Evolutionary conservation across 2,329 filamentous ascomycete species (phyloP), one percentile per base, ranked within the genome.

Genomic region (Phialemoniopsis sp.): DNA sequence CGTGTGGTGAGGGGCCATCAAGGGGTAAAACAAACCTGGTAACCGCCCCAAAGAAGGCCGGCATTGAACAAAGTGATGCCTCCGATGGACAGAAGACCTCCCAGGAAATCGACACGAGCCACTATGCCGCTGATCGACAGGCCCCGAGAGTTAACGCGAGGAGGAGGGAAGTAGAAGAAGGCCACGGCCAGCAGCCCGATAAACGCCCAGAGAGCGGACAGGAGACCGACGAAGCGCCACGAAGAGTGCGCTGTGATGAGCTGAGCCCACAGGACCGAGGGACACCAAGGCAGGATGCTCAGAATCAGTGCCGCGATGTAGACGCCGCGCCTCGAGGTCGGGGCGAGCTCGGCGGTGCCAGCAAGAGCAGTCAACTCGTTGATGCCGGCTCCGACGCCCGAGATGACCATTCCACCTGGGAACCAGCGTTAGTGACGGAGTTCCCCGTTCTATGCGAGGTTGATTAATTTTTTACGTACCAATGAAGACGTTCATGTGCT

Each of bases 331-430:
- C 84, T 77, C 14, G 73, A 66, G 15, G 77, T 77, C 2, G 83
- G 82, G 1, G 80, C 83, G 43, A 87, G 68, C 54, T 87, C 82
- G 3, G 80, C 78, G 2, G 81, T 82, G 28, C 73, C 82, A 19
- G 82, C 80, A 8, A 87, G 64, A 5, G 82, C 80, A 6, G 80
- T 86, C 28, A 87, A 63, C 56, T 86, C 82, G 47, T 80, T 81
- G 44, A 86, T 72, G 13, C 82, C 82, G 10, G 81, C 80, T 28
- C 82, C 82, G 6, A 78, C 64, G 2, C 82, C 82, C 9, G 80
- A 71, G 46, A 86, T 67, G 3, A 56, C 54, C 65, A 69, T 69
- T 13, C 67, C 64, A 36, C 56, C 73, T 76, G 36, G 10, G 3
- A 13, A 6, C 10, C 21, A 26, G 10, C 10, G 21, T 26, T 10